Base-by-base conservation (phyloP, 1,284 basidiomycete genomes). In the Apiotrichum siamense region DNA sequence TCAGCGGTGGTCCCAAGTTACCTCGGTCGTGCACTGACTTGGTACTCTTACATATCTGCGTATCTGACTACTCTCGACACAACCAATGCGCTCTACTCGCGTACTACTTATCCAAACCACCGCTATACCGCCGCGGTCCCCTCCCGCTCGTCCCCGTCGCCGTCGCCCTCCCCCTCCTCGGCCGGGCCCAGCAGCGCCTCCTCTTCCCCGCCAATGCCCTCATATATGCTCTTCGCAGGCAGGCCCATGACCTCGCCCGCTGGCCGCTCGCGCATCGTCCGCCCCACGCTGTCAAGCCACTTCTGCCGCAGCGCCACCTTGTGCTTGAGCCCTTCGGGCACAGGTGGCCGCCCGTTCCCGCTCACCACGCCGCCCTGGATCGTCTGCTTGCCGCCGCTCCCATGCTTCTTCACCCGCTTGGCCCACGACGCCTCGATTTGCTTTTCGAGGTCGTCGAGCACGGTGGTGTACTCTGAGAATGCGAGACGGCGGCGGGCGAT, bases 401-500 rank as follows among this genome's bases (percentile, higher is more conserved):
- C 78, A 37, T 78, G 73, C 43, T 73, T 69, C 50, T 75, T 72
- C 33, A 66, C 64, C 9, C 77, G 72, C 59, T 77, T 77, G 13
- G 64, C 61, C 75, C 75, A 78, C 2, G 65, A 68, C 13, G 63
- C 62, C 50, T 77, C 77, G 62, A 94, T 87, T 61, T 84, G 83
- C 75, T 83, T 85, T 76, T 94, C 91, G 39, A 93, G 78, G 5
- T 84, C 79, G 52, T 92, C 89, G 17, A 88, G 81, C 6, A 82
- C 70, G 27, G 86, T 83, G 55, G 87, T 75, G 73, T 91, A 94
- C 64, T 94, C 90, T 66, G 90, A 87, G 69, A 88, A 89, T 4
- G 85, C 91, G 41, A 97, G 80, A 18, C 92, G 81, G 61, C 90
- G 87, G 58, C 84, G 83, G n/a, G 90, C 90, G 54, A 92, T 81